These are phyloP conservation scores for Nicotiana obtusifolia DNA, from an alignment of 257 asterid species.

Conservation along the genomic window DNA sequence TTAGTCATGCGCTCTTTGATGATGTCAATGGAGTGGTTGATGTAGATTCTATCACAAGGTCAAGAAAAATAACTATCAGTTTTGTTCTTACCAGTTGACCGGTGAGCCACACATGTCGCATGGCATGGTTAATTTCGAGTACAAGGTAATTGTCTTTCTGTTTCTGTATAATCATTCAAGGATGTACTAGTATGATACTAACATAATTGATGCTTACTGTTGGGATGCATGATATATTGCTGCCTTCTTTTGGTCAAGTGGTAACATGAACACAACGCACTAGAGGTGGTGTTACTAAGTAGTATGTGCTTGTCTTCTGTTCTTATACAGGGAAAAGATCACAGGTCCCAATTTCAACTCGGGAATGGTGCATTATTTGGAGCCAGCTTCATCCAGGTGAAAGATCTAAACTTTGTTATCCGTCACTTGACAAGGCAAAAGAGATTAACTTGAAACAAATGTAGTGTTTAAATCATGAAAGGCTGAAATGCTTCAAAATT, in stretches of 20 bases:
- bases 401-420: constrained; percentile 5
- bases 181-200: not conserved
- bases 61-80: not conserved
- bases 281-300: not conserved
- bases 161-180: not conserved
- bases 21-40: not conserved
- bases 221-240: not conserved
- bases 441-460: not conserved
- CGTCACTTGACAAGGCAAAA: not conserved
- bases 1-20: not conserved
- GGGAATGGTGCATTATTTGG: constrained; percentile 87
- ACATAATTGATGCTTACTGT: not conserved
- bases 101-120: constrained; percentile 93
- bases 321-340: constrained; percentile 70
- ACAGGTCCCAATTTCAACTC: constrained; percentile 74
- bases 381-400: constrained; percentile 94
- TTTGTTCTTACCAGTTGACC: constrained; percentile 53
- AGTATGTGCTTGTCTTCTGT: constrained; percentile 12
- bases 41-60: not conserved
- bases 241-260: not conserved
- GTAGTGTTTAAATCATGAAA: not conserved
- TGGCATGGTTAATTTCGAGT: constrained; percentile 83
- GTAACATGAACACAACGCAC: not conserved
- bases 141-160: constrained; percentile 48
- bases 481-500: not conserved